These are phyloP conservation scores for Wickerhamomyces hampshirensis DNA, from an alignment of 805 yeast genomes.

Conservation along the genomic window DNA sequence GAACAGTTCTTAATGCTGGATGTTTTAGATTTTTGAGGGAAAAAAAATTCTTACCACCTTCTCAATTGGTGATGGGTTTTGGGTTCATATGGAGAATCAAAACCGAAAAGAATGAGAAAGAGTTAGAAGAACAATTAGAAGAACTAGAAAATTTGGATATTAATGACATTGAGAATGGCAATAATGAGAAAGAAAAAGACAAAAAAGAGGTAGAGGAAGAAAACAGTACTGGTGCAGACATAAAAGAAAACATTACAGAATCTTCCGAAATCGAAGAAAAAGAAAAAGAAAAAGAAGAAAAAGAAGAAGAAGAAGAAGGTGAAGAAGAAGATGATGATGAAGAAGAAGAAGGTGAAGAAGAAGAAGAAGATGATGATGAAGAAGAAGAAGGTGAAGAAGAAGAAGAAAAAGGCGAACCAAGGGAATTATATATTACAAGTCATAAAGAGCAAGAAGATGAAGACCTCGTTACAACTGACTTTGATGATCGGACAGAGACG, in stretches of 20 bases:
- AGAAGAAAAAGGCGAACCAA: constrained; percentile 8
- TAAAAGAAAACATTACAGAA: too few relatives aligned
- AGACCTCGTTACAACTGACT: constrained; percentile 12
- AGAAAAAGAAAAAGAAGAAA: background rate
- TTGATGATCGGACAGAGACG: background rate
- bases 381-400: constrained; percentile 3
- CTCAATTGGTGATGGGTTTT: constrained; percentile 87
- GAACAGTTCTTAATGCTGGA: constrained; percentile 59
- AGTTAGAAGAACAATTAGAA: constrained; percentile 26
- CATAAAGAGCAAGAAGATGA: constrained; percentile 6
- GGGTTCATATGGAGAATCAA: constrained; percentile 74
- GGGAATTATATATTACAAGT: too few relatives aligned
- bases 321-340: constrained; percentile 10
- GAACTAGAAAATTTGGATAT: constrained; percentile 18
- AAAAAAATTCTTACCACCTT: constrained; percentile 64
- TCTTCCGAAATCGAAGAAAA: constrained; percentile 12
- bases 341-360: constrained; percentile 18
- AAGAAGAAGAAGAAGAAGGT: constrained; percentile 1
- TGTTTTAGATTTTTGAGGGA: constrained; percentile 48
- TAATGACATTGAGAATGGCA: constrained; percentile 8
- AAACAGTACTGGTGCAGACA: constrained; percentile 8
- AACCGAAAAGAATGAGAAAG: constrained; percentile 43
- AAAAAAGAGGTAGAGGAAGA: constrained; percentile 7
- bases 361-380: constrained; percentile 9
- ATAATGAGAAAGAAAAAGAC: constrained; percentile 2